Conservation (phyloP, 75 land plant genomes). For the Cryptomeria japonica region DNA sequence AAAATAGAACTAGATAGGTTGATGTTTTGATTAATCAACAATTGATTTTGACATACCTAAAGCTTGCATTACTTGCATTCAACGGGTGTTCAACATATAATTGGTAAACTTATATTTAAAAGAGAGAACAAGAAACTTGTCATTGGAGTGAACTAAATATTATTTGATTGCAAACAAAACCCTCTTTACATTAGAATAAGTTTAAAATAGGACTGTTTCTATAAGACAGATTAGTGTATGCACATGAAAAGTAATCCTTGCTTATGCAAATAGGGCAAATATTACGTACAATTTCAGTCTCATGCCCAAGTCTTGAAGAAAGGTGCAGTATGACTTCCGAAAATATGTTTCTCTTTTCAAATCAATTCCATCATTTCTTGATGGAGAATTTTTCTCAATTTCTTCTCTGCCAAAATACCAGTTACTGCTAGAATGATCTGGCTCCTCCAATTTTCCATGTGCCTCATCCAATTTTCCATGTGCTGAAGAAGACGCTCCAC, state of each 20-base stretch:
- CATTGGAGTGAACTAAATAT: neutral
- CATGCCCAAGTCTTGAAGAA: slow-evolving; percentile 65
- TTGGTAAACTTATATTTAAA: neutral
- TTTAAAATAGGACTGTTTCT: neutral
- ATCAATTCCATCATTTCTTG: slow-evolving; percentile 74
- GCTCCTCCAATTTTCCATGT: slow-evolving; percentile 50
- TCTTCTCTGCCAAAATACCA: slow-evolving; percentile 64
- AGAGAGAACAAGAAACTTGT: neutral
- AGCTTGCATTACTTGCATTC: neutral
- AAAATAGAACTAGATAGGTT: neutral
- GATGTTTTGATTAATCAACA: neutral
- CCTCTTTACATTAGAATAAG: neutral
- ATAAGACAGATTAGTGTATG: neutral
- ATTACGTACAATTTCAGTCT: slow-evolving; percentile 69
- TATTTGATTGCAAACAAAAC: neutral
- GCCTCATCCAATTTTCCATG: slow-evolving; percentile 47
- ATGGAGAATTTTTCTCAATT: slow-evolving; percentile 68
- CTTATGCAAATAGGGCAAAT: neutral
- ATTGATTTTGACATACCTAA: neutral
- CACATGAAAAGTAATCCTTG: neutral
- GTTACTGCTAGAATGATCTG: slow-evolving; percentile 44
- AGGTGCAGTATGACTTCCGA: slow-evolving; percentile 66
- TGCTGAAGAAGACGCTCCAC: slow-evolving; percentile 25
- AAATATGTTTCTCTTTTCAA: slow-evolving; percentile 53
- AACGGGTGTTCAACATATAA: neutral